Conservation (phyloP, 2,329 filamentous ascomycete species). For the Colletotrichum tamarilloi region DNA sequence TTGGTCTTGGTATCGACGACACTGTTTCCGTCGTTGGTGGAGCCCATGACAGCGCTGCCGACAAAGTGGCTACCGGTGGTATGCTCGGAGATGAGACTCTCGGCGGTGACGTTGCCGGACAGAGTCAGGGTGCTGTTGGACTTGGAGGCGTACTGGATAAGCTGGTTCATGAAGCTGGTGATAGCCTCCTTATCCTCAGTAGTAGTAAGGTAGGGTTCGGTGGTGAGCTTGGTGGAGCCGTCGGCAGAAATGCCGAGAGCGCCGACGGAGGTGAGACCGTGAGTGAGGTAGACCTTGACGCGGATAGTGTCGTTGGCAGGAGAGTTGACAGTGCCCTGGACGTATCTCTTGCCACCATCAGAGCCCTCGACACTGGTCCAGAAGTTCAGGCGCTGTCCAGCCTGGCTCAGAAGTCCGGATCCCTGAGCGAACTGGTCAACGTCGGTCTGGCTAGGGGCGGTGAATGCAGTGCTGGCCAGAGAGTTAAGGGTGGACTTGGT, state of each 20-base stretch:
- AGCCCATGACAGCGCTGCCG: constrained; percentile 61
- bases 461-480: constrained; percentile 20
- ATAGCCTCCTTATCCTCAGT: constrained; percentile 43
- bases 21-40: constrained; percentile 58
- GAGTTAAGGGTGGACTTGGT: constrained; percentile 40
- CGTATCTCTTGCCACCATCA: constrained; percentile 49
- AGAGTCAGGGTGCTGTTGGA: constrained; percentile 39
- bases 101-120: constrained; percentile 38
- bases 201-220: constrained; percentile 47
- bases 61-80: constrained; percentile 43
- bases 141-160: constrained; percentile 41
- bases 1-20: constrained; percentile 68
- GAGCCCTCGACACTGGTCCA: constrained; percentile 56
- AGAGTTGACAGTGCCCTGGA: constrained; percentile 59
- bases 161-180: constrained; percentile 41
- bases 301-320: constrained; percentile 54
- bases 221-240: constrained; percentile 54
- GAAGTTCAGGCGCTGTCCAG: constrained; percentile 58
- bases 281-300: constrained; percentile 62
- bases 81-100: constrained; percentile 40
- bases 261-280: constrained; percentile 60
- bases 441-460: constrained; percentile 40
- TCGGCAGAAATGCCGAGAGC: constrained; percentile 54
- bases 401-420: constrained; percentile 55
- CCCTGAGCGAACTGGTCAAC: constrained; percentile 48